phyloP scores from a whole-genome alignment of 2,329 filamentous ascomycete species.

The Tolypocladium nubicola region DNA sequence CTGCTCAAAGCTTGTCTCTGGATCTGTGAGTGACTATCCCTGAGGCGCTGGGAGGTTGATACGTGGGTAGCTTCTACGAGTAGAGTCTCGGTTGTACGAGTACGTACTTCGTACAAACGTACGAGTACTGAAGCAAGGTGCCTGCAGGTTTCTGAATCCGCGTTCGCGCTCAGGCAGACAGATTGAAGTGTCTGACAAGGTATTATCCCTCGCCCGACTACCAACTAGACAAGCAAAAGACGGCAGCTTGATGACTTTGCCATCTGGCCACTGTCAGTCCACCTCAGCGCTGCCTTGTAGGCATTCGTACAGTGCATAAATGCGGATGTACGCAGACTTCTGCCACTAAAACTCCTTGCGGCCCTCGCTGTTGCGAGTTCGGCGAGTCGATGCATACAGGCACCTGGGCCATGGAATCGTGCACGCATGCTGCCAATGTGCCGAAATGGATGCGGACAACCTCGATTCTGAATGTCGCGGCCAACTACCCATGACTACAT shows the following conservation, averaged over 20 bases:
- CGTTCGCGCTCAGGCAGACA: neutral
- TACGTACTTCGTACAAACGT: too few species aligned
- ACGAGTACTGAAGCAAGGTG: neutral
- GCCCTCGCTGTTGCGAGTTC: neutral
- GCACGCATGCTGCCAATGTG: neutral
- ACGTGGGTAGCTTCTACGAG: too few species aligned
- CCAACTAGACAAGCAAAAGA: neutral
- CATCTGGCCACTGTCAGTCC: too few species aligned
- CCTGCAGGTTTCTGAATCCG: neutral
- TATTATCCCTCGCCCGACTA: neutral
- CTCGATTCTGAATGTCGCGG: neutral
- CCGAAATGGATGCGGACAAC: neutral
- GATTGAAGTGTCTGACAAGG: neutral
- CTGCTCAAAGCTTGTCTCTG: too few species aligned
- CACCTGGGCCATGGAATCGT: neutral
- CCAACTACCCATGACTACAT: neutral
- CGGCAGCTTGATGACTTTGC: neutral
- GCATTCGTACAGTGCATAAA: too few species aligned
- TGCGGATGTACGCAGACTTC: too few species aligned
- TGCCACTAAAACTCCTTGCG: neutral
- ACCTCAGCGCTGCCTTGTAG: too few species aligned
- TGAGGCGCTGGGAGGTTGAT: too few species aligned
- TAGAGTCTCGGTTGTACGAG: too few species aligned
- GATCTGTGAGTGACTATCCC: too few species aligned
- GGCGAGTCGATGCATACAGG: neutral